Evolutionary conservation across 164 flowering plant genomes (phyloP).

Genomic region (Taxillus chinensis): DNA sequence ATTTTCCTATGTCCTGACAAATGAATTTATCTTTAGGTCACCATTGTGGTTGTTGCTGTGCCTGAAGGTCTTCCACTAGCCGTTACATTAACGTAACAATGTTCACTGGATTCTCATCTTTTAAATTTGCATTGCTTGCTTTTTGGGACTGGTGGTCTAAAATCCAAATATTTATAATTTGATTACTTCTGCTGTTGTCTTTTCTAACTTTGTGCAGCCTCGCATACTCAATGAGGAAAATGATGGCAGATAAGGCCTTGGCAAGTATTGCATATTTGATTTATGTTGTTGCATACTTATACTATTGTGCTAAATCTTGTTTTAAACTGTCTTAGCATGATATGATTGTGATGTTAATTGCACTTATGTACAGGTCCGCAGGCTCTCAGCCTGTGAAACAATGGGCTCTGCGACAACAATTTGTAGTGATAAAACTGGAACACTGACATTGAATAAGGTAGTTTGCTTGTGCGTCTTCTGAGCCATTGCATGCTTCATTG

Average conservation of each 20-base stretch:
- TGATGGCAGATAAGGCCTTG: constrained; percentile 98
- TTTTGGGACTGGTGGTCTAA: too few relatives aligned
- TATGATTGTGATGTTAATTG: too few relatives aligned
- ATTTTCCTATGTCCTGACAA: too few relatives aligned
- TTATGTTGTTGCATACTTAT: neutral
- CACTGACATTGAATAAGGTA: constrained; percentile 32
- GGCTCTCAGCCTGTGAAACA: constrained; percentile 93
- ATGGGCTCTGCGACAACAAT: constrained; percentile 95
- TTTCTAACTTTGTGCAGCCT: constrained; percentile 35
- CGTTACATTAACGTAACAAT: constrained; percentile 87
- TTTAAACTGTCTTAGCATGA: too few relatives aligned
- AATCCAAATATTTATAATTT: neutral
- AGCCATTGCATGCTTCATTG: too few relatives aligned
- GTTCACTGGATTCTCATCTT: neutral
- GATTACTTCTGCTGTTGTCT: neutral
- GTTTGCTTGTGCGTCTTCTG: too few relatives aligned
- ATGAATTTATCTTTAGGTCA: constrained; percentile 38
- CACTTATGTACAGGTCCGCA: constrained; percentile 30
- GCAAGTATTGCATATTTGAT: constrained; percentile 23
- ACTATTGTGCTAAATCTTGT: too few relatives aligned
- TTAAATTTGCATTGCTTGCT: too few relatives aligned
- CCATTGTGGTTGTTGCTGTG: constrained; percentile 97
- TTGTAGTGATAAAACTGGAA: constrained; percentile 97
- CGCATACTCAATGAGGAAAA: constrained; percentile 97
- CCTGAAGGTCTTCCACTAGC: constrained; percentile 99